Base-by-base conservation (phyloP, 1,284 basidiomycete genomes). In the Thecaphora thlaspeos region DNA sequence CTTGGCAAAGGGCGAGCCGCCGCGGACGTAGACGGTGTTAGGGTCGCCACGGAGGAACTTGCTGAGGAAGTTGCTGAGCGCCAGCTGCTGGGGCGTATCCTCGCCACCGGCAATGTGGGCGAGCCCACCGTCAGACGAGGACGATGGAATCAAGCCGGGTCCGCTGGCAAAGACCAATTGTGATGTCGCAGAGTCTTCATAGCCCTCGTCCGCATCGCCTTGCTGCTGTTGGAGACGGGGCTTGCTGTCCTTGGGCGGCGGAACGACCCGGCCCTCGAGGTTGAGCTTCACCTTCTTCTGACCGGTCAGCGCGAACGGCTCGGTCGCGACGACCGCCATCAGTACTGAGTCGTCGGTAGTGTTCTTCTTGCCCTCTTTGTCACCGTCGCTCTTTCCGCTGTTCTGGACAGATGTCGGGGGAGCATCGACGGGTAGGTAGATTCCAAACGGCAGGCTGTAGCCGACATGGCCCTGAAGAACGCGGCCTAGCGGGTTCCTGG, bases 391-490 rank as follows among this genome's bases (percentile, higher is more conserved):
- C 46, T 58, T 57, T 15, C 37, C 46, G n/a, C 46, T 43, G 46
- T 49, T 45, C 47, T 61, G 62, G 10, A 41, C 44, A 12, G 51
- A 24, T 2, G 48, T 34, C 19, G 61, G 28, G n/a, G 30, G 37
- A 0, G 28, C 55, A 28, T 61, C 62, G 28, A 65, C 51, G 23
- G 71, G 70, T 36, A 74, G 49, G 34, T 42, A 74, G 46, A 69
- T 59, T 28, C 71, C 71, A 24, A 74, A 72, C 1, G 71, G 71
- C 37, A 74, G 44, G 41, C 61, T 68, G 59, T 73, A 73, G 17
- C 59, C 45, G 7, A 73, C 65, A 30, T 66, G 48, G 43, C 71
- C 71, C 19, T 70, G 56, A 39, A 70, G 51, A 28, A 72, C 21
- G 34, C 64, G 64, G 32, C 70, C 68, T 18, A 74, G 45, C 14